Evolutionary conservation across 1,139 yeast species (phyloP), one percentile per base, ranked within the genome.

Genomic region (Pichia sp.): DNA sequence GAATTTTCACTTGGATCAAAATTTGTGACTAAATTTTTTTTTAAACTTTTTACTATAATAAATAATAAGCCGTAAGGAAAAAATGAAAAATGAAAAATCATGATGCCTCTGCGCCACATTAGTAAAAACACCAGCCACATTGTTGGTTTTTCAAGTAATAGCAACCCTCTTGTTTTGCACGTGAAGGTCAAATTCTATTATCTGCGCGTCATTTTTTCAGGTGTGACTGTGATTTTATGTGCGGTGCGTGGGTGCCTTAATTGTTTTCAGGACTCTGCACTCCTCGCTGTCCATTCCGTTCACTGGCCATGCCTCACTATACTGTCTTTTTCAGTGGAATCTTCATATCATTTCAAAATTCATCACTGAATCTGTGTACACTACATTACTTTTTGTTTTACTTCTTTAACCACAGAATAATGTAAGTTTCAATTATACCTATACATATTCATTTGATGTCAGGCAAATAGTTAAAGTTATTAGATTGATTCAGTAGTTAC

Each of bases 331-430:
- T 36, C 30, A 47, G 43, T 43, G 36, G 13, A 46, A 22, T 22
- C 31, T 28, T 46, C 34, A n/a, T 27, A 28, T 5, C 25, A 13
- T 14, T 10, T 36, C 16, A 36, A 10, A 10, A 16, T 10, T 10
- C 14, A 18, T 34, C 25, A 36, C 18, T 19, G 18, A 27, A 14
- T 7, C 16, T 36, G 41, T 19, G 16, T 19, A 19, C 2, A 11
- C 3, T 10, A 10, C 18, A 19, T 18, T n/a, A n/a, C 41, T 43
- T 48, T 42, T 48, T 42, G 38, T n/a, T 34, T 47, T 45, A 29
- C 30, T 41, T 33, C 39, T 18, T 52, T 42, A 49, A 53, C 45
- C 57, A 54, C 57, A 53, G 46, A 54, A 54, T 54, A 56, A 54
- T 54, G 58, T 56, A 56, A 47, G 58, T 56, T 44, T 18, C 41